phyloP scores from a whole-genome alignment of 441 rosid species.

The Jatropha multifida region DNA sequence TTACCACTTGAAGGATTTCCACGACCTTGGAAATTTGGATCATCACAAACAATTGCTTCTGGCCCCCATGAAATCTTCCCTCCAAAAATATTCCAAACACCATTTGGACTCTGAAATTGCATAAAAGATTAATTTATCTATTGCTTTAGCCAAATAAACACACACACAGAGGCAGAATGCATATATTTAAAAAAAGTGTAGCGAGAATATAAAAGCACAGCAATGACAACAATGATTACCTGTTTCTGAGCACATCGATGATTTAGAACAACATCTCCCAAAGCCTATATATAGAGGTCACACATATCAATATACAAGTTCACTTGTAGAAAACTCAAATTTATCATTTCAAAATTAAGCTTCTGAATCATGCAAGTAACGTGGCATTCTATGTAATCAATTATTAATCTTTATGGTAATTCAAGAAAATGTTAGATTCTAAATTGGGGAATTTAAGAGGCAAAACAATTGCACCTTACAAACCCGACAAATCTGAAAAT shows the following conservation, averaged over 20 bases:
- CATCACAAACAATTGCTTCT: slow-evolving; percentile 60
- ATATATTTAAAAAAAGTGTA: neutral
- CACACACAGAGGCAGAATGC: neutral
- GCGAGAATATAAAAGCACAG: neutral
- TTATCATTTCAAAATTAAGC: too few relatives aligned
- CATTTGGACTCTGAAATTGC: slow-evolving; percentile 48
- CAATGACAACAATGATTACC: slow-evolving; percentile 21
- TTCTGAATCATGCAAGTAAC: neutral
- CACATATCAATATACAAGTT: slow-evolving; percentile 6
- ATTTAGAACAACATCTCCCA: slow-evolving; percentile 55
- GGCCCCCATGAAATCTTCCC: slow-evolving; percentile 61
- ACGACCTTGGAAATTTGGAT: slow-evolving; percentile 50
- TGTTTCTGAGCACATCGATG: slow-evolving; percentile 58
- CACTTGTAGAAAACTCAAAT: neutral
- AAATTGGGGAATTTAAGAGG: neutral
- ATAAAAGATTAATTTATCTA: slow-evolving; percentile 4
- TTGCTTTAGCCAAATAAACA: too few relatives aligned
- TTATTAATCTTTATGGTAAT: neutral
- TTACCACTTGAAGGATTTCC: slow-evolving; percentile 61
- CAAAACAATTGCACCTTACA: neutral
- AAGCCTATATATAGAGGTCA: slow-evolving; percentile 32
- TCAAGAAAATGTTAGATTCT: neutral
- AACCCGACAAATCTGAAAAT: neutral
- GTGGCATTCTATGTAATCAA: neutral
- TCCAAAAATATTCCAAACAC: slow-evolving; percentile 54